Percentiles rank a stretch among this genome's conserved stretches.
phyloP scores from a whole-genome alignment of 1,139 yeast species.

The Candida sp. region DNA sequence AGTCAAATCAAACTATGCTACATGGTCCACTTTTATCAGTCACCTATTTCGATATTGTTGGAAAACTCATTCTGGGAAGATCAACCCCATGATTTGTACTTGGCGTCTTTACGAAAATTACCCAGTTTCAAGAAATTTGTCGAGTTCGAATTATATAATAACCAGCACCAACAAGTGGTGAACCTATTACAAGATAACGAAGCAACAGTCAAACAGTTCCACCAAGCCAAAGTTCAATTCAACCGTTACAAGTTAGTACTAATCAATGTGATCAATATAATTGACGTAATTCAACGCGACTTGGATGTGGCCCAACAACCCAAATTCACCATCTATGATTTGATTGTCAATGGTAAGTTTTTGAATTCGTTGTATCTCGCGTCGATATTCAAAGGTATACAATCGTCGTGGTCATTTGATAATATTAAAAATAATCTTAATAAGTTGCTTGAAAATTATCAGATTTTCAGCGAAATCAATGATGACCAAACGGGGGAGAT shows the following conservation, averaged over 20 bases:
- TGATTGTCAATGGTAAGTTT: conserved; percentile 20
- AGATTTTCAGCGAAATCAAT: conserved; percentile 1
- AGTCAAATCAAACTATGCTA: conserved; percentile 56
- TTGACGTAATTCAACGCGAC: conserved; percentile 14
- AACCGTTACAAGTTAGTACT: conserved; percentile 19
- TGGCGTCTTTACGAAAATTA: conserved; percentile 25
- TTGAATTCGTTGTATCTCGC: conserved; percentile 15
- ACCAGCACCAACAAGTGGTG: conserved; percentile 8
- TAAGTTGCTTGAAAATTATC: conserved; percentile 2
- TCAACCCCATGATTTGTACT: conserved; percentile 8
- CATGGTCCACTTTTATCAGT: conserved; percentile 70
- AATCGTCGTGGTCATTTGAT: not conserved
- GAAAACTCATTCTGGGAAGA: conserved; percentile 6
- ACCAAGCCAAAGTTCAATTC: conserved; percentile 15
- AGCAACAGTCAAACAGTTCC: conserved; percentile 14
- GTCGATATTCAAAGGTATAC: not conserved
- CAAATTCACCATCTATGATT: conserved; percentile 30
- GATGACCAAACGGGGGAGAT: conserved; percentile 2
- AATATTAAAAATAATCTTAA: not conserved
- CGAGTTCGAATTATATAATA: conserved; percentile 17
- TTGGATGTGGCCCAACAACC: conserved; percentile 12
- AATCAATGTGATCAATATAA: conserved; percentile 21
- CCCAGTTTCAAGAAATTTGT: conserved; percentile 37
- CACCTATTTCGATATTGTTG: conserved; percentile 53
- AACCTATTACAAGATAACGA: conserved; percentile 17